A percentile compares a stretch with the other conserved stretches of the same genome.
phyloP scores from a whole-genome alignment of 176 grass and related monocot genomes.

The Carex kokanica region DNA sequence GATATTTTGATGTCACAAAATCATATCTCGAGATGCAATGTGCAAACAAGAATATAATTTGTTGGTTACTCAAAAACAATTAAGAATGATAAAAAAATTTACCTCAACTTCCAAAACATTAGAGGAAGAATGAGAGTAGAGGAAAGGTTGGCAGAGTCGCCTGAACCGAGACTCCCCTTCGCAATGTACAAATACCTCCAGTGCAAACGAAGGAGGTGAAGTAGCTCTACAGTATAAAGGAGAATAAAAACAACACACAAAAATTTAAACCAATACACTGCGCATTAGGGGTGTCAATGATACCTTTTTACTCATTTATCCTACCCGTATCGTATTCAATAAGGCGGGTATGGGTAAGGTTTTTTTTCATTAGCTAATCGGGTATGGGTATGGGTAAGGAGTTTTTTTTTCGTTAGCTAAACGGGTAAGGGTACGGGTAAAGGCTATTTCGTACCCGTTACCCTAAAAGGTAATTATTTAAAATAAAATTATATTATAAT shows the following conservation, averaged over 20 bases:
- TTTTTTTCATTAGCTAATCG: too few relatives aligned
- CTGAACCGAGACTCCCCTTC: constrained; percentile 96
- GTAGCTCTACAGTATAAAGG: constrained; percentile 37
- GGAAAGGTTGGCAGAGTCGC: constrained; percentile 92
- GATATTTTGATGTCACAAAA: not conserved
- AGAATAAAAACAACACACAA: constrained; percentile 14
- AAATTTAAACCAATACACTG: not conserved
- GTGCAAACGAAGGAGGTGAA: constrained; percentile 92
- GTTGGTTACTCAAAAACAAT: not conserved
- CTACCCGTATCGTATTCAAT: too few relatives aligned
- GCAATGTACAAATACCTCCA: constrained; percentile 94
- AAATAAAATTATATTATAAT: too few relatives aligned
- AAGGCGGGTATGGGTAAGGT: too few relatives aligned
- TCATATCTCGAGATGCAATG: not conserved
- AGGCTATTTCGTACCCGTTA: too few relatives aligned
- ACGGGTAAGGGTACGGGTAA: too few relatives aligned
- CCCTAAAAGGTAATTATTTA: too few relatives aligned
- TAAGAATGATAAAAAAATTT: not conserved
- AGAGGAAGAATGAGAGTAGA: constrained; percentile 97
- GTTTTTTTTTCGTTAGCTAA: too few relatives aligned
- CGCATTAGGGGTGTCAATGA: not conserved
- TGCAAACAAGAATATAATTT: not conserved
- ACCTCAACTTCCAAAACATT: constrained; percentile 99
- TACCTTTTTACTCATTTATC: too few relatives aligned
- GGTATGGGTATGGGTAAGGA: too few relatives aligned